Conservation (phyloP, 2,329 filamentous ascomycete species). For the Chalara sp. region DNA sequence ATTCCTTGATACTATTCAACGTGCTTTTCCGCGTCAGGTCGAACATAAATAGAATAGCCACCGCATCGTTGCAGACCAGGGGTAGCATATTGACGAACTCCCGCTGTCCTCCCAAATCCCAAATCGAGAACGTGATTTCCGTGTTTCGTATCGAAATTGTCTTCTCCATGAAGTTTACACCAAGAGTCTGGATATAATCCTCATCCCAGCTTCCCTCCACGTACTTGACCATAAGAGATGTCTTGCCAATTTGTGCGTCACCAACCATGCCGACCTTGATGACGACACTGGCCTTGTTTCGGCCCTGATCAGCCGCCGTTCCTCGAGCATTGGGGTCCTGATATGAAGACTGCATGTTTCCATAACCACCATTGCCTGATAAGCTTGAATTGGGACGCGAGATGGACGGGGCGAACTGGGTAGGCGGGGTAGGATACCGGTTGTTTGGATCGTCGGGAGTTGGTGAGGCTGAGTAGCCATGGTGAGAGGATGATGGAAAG, state of each 20-base stretch:
- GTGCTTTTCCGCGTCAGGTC: constrained; percentile 97
- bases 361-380: constrained; percentile 24
- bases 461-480: constrained; percentile 21
- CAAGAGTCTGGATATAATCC: constrained; percentile 97
- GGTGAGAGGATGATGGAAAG: constrained; percentile 20
- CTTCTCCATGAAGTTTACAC: constrained; percentile 99
- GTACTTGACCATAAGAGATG: constrained; percentile 98
- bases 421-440: constrained; percentile 27
- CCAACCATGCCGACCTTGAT: constrained; percentile 99
- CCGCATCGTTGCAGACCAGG: constrained; percentile 97
- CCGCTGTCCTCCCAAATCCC: constrained; percentile 94
- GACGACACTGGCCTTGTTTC: constrained; percentile 65
- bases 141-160: constrained; percentile 99
- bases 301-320: constrained; percentile 17
- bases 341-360: constrained; percentile 25
- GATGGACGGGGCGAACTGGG: constrained; percentile 23
- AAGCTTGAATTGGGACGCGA: constrained; percentile 28
- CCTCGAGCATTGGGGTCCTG: constrained; percentile 26
- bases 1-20: constrained; percentile 98
- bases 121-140: constrained; percentile 98
- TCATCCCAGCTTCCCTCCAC: constrained; percentile 99
- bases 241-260: constrained; percentile 98
- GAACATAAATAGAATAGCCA: constrained; percentile 99
- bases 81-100: constrained; percentile 99
- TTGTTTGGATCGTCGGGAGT: constrained; percentile 22